phyloP scores from a whole-genome alignment of 2,329 filamentous ascomycete genomes.

The Polytolypa hystricis region DNA sequence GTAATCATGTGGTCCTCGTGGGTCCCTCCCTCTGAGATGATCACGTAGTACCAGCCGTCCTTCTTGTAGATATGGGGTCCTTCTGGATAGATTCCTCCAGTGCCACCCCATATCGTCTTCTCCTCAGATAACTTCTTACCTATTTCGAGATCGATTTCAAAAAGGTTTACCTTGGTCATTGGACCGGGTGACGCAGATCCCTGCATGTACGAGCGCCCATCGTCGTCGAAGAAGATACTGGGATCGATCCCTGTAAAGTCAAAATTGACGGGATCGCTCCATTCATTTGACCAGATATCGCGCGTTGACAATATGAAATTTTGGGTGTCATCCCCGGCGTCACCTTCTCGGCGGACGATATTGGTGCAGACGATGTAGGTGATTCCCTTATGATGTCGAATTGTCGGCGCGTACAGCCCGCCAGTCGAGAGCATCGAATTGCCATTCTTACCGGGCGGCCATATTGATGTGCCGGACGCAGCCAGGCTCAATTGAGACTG shows the following conservation, averaged over 20 bases:
- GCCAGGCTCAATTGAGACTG: conserved; percentile 12
- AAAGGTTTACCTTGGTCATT: conserved; percentile 10
- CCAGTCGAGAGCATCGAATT: conserved; percentile 15
- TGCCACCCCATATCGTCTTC: conserved; percentile 31
- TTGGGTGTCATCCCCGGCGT: conserved; percentile 15
- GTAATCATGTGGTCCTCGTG: conserved; percentile 39
- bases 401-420: conserved; percentile 34
- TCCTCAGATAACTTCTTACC: conserved; percentile 9
- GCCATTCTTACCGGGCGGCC: conserved; percentile 8
- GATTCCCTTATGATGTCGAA: conserved; percentile 32
- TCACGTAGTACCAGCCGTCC: conserved; percentile 40
- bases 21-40: conserved; percentile 42
- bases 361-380: conserved; percentile 38
- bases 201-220: conserved; percentile 29
- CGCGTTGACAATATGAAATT: conserved; percentile 33
- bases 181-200: conserved; percentile 15
- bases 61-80: conserved; percentile 43
- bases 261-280: conserved; percentile 33
- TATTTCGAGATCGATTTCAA: conserved; percentile 11
- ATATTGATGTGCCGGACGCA: conserved; percentile 10
- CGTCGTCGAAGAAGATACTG: conserved; percentile 37
- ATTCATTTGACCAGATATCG: conserved; percentile 32
- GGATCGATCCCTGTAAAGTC: conserved; percentile 33
- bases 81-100: conserved; percentile 35
- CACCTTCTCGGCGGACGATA: conserved; percentile 17